phyloP scores from a whole-genome alignment of 2,329 filamentous ascomycete species.

The Trichophyton simii region DNA sequence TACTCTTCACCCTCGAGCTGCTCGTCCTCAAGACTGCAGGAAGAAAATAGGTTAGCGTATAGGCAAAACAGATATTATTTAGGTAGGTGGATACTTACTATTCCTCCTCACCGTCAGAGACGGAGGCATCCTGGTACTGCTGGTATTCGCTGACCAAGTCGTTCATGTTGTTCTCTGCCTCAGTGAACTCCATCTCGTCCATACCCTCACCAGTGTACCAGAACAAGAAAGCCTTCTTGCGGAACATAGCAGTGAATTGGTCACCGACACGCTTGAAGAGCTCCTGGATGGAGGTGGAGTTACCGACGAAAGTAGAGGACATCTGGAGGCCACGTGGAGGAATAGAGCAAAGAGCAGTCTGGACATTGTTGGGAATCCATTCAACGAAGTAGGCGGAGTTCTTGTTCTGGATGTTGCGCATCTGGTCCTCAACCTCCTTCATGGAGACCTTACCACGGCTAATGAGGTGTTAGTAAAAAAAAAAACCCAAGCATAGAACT shows the following conservation, averaged over 20 bases:
- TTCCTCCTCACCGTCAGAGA: slow-evolving; percentile 85
- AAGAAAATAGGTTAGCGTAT: not conserved
- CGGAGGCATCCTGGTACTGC: slow-evolving; percentile 98
- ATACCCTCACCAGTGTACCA: slow-evolving; percentile 99
- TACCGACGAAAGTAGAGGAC: slow-evolving; percentile 97
- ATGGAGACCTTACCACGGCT: slow-evolving; percentile 98
- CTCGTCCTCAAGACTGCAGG: slow-evolving; percentile 57
- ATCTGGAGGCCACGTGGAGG: slow-evolving; percentile 96
- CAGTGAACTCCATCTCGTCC: slow-evolving; percentile 99
- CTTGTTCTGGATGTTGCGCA: slow-evolving; percentile 99
- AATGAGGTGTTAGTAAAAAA: slow-evolving; percentile 21
- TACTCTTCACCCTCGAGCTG: slow-evolving; percentile 63
- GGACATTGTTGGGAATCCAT: slow-evolving; percentile 99
- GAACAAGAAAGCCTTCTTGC: slow-evolving; percentile 99
- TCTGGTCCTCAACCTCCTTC: slow-evolving; percentile 99
- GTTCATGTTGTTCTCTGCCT: slow-evolving; percentile 99
- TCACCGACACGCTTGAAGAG: slow-evolving; percentile 99
- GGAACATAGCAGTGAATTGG: slow-evolving; percentile 99
- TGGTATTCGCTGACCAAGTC: slow-evolving; percentile 99
- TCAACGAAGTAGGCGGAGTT: slow-evolving; percentile 99
- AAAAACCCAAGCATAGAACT: not conserved
- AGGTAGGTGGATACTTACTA: slow-evolving; percentile 5
- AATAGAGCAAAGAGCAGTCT: slow-evolving; percentile 98
- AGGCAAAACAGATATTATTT: not conserved
- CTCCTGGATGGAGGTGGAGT: slow-evolving; percentile 99